These are phyloP conservation scores for Ophioceras dolichostomum DNA, from an alignment of 2,329 filamentous ascomycete species.

Conservation along the genomic window DNA sequence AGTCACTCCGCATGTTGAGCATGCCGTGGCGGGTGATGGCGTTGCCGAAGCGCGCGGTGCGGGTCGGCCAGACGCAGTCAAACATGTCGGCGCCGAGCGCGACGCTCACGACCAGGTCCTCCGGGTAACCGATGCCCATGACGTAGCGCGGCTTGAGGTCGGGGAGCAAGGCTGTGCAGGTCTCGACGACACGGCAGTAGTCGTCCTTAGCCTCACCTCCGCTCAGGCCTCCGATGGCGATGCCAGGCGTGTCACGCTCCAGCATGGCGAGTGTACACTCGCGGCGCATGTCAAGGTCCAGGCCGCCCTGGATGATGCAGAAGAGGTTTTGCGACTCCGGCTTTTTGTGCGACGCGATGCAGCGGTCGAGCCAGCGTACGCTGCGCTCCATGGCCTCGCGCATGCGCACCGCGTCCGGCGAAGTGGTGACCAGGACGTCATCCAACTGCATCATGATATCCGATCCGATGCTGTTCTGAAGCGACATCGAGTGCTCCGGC, in stretches of 20 bases:
- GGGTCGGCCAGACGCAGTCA: conserved; percentile 96
- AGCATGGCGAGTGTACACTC: conserved; percentile 85
- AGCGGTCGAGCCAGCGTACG: conserved; percentile 90
- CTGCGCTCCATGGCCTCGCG: conserved; percentile 90
- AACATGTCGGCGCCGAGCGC: conserved; percentile 98
- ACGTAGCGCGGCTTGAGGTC: conserved; percentile 94
- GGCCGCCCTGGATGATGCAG: conserved; percentile 94
- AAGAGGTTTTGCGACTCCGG: conserved; percentile 83
- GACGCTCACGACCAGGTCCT: conserved; percentile 87
- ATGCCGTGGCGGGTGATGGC: conserved; percentile 72
- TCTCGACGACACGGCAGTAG: conserved; percentile 80
- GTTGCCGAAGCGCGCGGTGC: conserved; percentile 92
- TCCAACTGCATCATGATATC: conserved; percentile 99
- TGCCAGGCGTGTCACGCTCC: conserved; percentile 80
- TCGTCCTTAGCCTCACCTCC: conserved; percentile 90
- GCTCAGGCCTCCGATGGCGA: conserved; percentile 89
- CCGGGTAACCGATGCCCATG: conserved; percentile 97
- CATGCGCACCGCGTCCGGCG: conserved; percentile 78
- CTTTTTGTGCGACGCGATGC: conserved; percentile 78
- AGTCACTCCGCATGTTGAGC: conserved; percentile 71
- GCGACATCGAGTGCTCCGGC: conserved; percentile 88
- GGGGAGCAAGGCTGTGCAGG: conserved; percentile 76
- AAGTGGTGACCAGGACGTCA: conserved; percentile 94
- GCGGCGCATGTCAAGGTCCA: conserved; percentile 75
- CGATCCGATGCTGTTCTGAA: conserved; percentile 94